Conservation (phyloP, 768 basidiomycete genomes). For the Paxillus involutus region DNA sequence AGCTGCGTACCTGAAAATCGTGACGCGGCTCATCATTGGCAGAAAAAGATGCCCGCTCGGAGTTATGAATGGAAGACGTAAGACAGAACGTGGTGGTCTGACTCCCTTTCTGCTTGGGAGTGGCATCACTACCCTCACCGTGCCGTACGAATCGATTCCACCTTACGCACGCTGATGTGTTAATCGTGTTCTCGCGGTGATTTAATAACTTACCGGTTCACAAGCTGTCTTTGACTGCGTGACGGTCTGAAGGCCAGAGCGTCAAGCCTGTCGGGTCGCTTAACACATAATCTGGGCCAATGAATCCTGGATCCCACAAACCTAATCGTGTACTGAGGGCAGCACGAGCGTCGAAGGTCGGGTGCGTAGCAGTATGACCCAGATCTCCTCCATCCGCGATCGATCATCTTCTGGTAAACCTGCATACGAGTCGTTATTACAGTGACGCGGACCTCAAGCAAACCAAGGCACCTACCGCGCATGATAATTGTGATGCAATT, state of each 20-base stretch:
- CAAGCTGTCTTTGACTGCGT: conserved; percentile 70
- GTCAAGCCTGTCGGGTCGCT: conserved; percentile 53
- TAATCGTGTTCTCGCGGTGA: neutral
- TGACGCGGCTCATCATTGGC: conserved; percentile 39
- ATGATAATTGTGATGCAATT: conserved; percentile 51
- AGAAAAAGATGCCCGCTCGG: conserved; percentile 43
- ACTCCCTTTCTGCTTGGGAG: conserved; percentile 9
- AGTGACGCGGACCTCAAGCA: neutral
- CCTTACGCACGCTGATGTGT: conserved; percentile 33
- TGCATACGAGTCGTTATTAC: conserved; percentile 27
- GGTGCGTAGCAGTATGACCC: conserved; percentile 89
- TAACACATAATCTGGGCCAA: conserved; percentile 11
- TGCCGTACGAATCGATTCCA: conserved; percentile 71
- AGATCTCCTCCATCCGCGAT: conserved; percentile 83
- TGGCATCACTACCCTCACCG: conserved; percentile 35
- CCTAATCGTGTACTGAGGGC: conserved; percentile 95
- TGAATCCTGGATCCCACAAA: conserved; percentile 31
- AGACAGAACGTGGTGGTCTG: conserved; percentile 38
- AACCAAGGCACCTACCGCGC: conserved; percentile 37
- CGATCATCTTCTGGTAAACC: conserved; percentile 82
- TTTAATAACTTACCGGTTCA: conserved; percentile 55
- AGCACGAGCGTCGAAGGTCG: conserved; percentile 78
- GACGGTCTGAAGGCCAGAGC: conserved; percentile 65
- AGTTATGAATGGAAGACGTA: conserved; percentile 49
- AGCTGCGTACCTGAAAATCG: conserved; percentile 54